Percentiles rank a stretch among this genome's conserved stretches.
Evolutionary conservation across 2,329 filamentous ascomycete species (phyloP).

Genomic region (Penicillium sp.): DNA sequence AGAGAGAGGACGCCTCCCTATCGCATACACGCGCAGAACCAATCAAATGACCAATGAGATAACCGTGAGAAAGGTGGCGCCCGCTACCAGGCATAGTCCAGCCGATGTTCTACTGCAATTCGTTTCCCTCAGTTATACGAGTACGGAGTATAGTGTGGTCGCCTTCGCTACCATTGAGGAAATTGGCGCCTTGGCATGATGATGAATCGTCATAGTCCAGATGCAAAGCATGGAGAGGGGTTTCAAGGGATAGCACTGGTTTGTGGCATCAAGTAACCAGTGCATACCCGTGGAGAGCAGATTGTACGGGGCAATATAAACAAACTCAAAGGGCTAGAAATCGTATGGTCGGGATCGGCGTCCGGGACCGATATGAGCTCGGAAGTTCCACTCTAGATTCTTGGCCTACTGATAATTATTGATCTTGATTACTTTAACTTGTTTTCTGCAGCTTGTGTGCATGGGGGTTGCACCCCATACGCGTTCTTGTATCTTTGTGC

Average conservation of each 20-base stretch:
- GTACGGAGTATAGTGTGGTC: too few species aligned
- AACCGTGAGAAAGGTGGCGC: too few species aligned
- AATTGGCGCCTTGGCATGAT: background rate
- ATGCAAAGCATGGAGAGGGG: background rate
- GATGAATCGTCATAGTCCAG: background rate
- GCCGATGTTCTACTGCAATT: too few species aligned
- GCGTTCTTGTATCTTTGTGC: background rate
- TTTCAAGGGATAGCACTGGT: too few species aligned
- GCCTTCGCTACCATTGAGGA: too few species aligned
- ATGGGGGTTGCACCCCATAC: background rate
- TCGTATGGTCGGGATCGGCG: constrained; percentile 4
- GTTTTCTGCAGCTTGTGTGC: constrained; percentile 3
- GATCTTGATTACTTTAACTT: background rate
- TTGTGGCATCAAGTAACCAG: too few species aligned
- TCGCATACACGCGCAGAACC: too few species aligned
- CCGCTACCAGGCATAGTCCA: too few species aligned
- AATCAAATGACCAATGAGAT: too few species aligned
- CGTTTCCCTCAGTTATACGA: too few species aligned
- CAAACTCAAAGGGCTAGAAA: background rate
- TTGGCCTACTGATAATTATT: background rate
- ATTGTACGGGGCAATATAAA: background rate
- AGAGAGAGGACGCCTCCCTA: too few species aligned
- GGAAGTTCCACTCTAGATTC: background rate
- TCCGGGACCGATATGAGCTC: background rate
- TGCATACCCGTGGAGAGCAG: background rate